Conservation (phyloP, 1,139 yeast genomes). For the Kodamaea anthophila region DNA sequence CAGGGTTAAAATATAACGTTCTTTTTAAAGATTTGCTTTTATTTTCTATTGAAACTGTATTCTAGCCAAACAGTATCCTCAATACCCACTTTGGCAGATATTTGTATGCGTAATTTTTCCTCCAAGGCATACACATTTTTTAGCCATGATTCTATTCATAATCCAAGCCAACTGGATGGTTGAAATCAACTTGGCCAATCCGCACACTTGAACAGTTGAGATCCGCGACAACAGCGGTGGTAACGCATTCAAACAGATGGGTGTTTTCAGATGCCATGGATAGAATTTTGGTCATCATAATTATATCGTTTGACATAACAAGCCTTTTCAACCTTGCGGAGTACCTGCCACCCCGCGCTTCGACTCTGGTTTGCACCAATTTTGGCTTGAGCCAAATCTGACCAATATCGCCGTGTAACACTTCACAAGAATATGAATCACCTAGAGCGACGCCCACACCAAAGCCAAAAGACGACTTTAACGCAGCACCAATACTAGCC, state of each 20-base stretch:
- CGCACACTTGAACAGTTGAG: constrained; percentile 15
- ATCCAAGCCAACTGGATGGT: constrained; percentile 15
- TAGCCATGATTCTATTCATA: too few species aligned
- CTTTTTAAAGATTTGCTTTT: too few species aligned
- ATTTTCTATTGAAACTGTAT: too few species aligned
- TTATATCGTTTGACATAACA: constrained; percentile 11
- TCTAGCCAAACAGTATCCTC: too few species aligned
- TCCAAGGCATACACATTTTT: too few species aligned
- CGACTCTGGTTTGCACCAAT: constrained; percentile 10
- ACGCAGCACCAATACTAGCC: neutral
- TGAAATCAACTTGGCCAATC: constrained; percentile 18
- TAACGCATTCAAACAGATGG: constrained; percentile 17
- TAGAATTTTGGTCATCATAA: constrained; percentile 8
- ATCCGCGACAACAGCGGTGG: constrained; percentile 17
- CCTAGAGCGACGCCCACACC: constrained; percentile 1
- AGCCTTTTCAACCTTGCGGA: constrained; percentile 9
- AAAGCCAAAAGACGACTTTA: constrained; percentile 1
- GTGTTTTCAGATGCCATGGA: constrained; percentile 11
- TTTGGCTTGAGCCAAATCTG: constrained; percentile 19
- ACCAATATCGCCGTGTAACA: constrained; percentile 16
- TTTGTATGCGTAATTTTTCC: too few species aligned
- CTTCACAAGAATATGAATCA: constrained; percentile 14
- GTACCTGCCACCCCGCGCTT: constrained; percentile 12
- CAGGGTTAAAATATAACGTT: too few species aligned
- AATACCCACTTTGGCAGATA: too few species aligned